Percentiles rank a stretch among this genome's conserved stretches.
phyloP scores from a whole-genome alignment of 805 yeast species.

The Metschnikowia gelsemii region DNA sequence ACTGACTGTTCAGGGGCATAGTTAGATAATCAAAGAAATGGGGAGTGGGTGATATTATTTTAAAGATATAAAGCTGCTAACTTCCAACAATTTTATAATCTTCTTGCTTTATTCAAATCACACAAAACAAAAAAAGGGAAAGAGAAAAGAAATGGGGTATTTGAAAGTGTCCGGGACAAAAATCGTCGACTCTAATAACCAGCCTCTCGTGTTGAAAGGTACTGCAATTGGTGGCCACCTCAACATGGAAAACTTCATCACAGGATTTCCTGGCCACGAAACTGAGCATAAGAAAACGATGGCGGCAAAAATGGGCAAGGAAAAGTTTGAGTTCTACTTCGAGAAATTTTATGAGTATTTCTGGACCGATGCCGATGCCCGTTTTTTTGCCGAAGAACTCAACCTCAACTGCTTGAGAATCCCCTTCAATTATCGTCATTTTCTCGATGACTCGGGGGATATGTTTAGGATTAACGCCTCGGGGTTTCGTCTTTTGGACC shows the following conservation, averaged over 20 bases:
- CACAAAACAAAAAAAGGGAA: neutral
- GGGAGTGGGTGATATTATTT: no score
- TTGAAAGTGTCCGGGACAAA: conserved; percentile 47
- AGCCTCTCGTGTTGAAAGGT: conserved; percentile 45
- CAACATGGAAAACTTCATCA: conserved; percentile 57
- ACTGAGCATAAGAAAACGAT: conserved; percentile 48
- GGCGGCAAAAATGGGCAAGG: conserved; percentile 42
- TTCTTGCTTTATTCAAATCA: neutral
- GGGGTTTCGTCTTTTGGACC: conserved; percentile 47
- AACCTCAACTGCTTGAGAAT: conserved; percentile 49
- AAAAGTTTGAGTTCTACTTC: conserved; percentile 49
- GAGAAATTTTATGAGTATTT: conserved; percentile 53
- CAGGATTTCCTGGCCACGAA: conserved; percentile 56
- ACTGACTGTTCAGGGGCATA: no score
- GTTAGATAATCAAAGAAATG: no score
- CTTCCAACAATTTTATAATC: neutral
- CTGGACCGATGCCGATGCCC: conserved; percentile 52
- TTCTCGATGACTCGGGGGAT: conserved; percentile 47
- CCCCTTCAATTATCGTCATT: conserved; percentile 54
- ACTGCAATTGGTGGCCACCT: conserved; percentile 51
- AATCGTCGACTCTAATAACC: conserved; percentile 43
- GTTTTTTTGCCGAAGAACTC: conserved; percentile 39
- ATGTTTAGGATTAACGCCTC: conserved; percentile 41
- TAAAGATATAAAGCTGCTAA: no score
- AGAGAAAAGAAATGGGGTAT: conserved; percentile 20